Conservation (phyloP, 768 basidiomycete species). For the Panaeolus papilionaceus region DNA sequence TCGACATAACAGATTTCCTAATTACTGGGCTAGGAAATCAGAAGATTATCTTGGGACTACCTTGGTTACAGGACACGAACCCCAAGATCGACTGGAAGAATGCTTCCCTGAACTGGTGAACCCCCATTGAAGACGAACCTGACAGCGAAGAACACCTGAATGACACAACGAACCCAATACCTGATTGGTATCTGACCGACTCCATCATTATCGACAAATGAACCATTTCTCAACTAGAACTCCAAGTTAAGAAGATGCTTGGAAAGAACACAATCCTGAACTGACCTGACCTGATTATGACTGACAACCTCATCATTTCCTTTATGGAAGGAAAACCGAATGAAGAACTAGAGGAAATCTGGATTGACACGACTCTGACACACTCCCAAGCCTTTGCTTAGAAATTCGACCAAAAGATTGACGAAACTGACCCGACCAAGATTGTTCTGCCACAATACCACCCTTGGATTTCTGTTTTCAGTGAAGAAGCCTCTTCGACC, state of each 20-base stretch:
- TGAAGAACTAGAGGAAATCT: not conserved
- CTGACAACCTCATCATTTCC: too few species aligned
- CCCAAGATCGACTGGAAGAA: conserved; percentile 18
- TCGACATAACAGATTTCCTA: too few species aligned
- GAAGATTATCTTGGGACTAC: conserved; percentile 7
- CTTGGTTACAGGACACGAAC: conserved; percentile 15
- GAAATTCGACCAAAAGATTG: not conserved
- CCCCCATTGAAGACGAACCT: not conserved
- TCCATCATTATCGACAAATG: too few species aligned
- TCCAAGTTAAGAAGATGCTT: too few species aligned
- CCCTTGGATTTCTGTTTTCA: conserved; percentile 16
- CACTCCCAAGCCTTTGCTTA: conserved; percentile 6
- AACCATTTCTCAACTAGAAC: too few species aligned
- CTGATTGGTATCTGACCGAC: too few species aligned
- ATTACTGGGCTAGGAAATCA: too few species aligned
- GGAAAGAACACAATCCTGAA: too few species aligned
- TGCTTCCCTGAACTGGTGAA: not conserved
- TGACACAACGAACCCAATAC: too few species aligned
- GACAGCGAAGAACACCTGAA: too few species aligned
- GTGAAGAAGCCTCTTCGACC: conserved; percentile 18
- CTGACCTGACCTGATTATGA: too few species aligned
- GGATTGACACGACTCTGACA: conserved; percentile 8
- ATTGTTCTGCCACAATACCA: conserved; percentile 7
- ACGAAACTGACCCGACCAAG: not conserved
- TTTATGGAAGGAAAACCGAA: too few species aligned